These are phyloP conservation scores for Vitis labrusca DNA, from an alignment of 164 flowering plant genomes.

Conservation along the genomic window DNA sequence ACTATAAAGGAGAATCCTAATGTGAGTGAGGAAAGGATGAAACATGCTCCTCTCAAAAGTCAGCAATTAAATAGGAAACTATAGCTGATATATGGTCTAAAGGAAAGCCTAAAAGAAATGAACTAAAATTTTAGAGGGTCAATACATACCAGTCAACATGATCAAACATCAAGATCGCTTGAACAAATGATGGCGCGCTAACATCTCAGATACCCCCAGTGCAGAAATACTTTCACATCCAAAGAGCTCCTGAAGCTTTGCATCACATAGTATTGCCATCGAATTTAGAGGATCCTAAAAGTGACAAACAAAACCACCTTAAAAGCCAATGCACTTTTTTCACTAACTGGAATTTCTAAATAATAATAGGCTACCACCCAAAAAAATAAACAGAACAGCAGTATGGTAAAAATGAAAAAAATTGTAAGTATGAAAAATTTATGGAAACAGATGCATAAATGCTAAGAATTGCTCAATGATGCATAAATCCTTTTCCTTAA, in stretches of 20 bases:
- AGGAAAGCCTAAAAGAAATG: not conserved
- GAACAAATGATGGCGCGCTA: conserved; percentile 60
- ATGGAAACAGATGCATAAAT: too few relatives aligned
- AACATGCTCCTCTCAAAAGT: not conserved
- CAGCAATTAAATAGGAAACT: not conserved
- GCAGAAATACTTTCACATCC: conserved; percentile 77
- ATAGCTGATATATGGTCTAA: not conserved
- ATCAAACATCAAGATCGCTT: conserved; percentile 41
- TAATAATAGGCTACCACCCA: too few relatives aligned
- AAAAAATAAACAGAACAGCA: too few relatives aligned
- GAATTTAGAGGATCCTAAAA: conserved; percentile 71
- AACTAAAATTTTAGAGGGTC: not conserved
- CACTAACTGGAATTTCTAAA: not conserved
- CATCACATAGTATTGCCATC: conserved; percentile 65
- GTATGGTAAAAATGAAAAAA: too few relatives aligned
- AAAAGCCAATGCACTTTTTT: not conserved
- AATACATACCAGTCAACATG: conserved; percentile 41
- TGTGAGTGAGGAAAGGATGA: not conserved
- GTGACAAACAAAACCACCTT: not conserved
- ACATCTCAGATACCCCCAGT: conserved; percentile 61
- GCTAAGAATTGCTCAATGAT: too few relatives aligned
- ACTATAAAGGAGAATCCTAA: not conserved
- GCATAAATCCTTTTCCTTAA: too few relatives aligned
- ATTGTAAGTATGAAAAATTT: too few relatives aligned
- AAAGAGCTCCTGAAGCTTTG: conserved; percentile 79